phyloP scores from a whole-genome alignment of 495 filamentous ascomycete species.

The Darksidea phi region DNA sequence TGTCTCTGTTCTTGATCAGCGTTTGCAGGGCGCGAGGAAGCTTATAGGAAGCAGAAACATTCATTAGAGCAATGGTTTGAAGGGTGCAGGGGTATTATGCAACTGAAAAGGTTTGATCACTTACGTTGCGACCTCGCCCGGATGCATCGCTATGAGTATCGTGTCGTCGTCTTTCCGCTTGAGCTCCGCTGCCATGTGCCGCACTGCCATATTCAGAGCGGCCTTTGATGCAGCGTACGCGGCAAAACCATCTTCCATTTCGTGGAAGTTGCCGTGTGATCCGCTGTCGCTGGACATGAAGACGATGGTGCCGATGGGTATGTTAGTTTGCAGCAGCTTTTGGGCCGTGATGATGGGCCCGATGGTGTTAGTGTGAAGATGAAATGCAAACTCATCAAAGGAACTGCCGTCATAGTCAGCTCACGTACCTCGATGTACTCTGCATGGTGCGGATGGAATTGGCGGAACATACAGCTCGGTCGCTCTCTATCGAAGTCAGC shows the following conservation, averaged over 20 bases:
- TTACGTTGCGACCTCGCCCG: slow-evolving; percentile 56
- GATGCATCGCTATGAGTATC: slow-evolving; percentile 55
- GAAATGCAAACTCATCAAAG: slow-evolving; percentile 53
- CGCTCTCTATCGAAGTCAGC: slow-evolving; percentile 47
- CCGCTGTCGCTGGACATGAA: slow-evolving; percentile 58
- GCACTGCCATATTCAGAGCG: slow-evolving; percentile 57
- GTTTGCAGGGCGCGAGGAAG: background rate
- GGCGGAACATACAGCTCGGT: slow-evolving; percentile 50
- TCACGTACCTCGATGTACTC: background rate
- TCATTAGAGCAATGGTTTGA: no score
- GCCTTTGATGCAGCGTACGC: slow-evolving; percentile 59
- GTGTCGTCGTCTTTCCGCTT: slow-evolving; percentile 49
- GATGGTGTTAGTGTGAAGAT: slow-evolving; percentile 58
- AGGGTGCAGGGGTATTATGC: no score
- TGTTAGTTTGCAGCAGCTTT: slow-evolving; percentile 48
- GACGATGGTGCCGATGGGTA: slow-evolving; percentile 48
- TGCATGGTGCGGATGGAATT: slow-evolving; percentile 1
- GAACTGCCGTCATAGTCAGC: slow-evolving; percentile 40
- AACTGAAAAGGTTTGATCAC: no score
- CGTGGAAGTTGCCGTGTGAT: slow-evolving; percentile 49
- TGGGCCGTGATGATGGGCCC: slow-evolving; percentile 58
- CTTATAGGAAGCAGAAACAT: no score
- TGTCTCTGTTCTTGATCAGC: slow-evolving; percentile 43
- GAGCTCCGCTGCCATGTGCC: slow-evolving; percentile 58
- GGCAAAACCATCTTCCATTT: slow-evolving; percentile 59